Conservation (phyloP, 345 rosid genomes). For the Acer yangbiense region DNA sequence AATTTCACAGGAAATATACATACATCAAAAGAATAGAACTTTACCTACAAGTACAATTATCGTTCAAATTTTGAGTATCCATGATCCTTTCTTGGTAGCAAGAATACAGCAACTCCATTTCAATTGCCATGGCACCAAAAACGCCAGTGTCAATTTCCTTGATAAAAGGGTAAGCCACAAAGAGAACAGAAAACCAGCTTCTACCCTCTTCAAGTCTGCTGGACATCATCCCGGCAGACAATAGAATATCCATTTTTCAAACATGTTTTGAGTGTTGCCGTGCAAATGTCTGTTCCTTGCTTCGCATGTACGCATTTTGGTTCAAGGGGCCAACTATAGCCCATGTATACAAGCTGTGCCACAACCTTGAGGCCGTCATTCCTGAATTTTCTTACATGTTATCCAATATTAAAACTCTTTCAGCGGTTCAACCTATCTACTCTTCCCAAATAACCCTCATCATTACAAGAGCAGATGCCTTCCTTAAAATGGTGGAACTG, state of each 20-base stretch:
- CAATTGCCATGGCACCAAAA: neutral
- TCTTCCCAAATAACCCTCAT: constrained; percentile 46
- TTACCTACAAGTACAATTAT: neutral
- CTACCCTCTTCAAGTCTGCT: constrained; percentile 4
- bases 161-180: neutral
- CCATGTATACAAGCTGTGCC: neutral
- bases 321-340: constrained; percentile 7
- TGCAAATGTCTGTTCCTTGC: neutral
- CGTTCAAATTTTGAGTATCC: neutral
- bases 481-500: constrained; percentile 77
- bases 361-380: constrained; percentile 13
- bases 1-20: constrained; percentile 14
- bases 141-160: neutral
- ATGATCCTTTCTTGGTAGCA: neutral
- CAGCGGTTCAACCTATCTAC: constrained; percentile 8
- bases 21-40: constrained; percentile 8
- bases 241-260: constrained; percentile 2
- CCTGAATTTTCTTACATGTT: neutral
- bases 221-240: neutral
- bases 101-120: neutral
- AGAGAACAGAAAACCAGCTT: neutral
- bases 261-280: neutral
- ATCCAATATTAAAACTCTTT: neutral
- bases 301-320: neutral
- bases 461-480: constrained; percentile 83